Base-by-base conservation (phyloP, 768 basidiomycete genomes). In the Psilocybe sp. region DNA sequence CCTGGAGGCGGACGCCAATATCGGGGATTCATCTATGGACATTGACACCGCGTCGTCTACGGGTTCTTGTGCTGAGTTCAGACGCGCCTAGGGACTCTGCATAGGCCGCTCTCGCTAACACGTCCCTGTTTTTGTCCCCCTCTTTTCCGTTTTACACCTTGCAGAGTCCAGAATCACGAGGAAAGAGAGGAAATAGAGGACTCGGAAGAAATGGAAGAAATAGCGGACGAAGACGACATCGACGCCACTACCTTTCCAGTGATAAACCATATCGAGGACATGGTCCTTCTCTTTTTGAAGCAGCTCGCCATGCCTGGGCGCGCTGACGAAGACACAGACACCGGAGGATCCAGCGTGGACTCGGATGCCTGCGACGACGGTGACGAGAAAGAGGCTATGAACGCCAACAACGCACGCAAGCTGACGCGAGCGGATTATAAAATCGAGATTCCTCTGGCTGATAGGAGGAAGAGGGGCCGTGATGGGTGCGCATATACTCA, bases 251-350 rank as follows among this genome's bases (percentile, higher is more conserved):
- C 46, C 10, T 28, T 53, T 38, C 38, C 44, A 15, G 56, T 54
- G 5, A 49, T 64, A 15, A 38, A 56, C 13, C 50, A 60, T 10
- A 69, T 74, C 14, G 71, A 74, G 56, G 62, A 66, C 15, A 64
- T 74, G 58, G 62, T 70, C 0, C 42, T 69, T 14, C 65, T 64
- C 10, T 71, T 74, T 43, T 60, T 75, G 40, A 66, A 53, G 14
- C 72, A 75, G 47, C 59, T 75, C 3, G 62, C 65, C 8, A 56
- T 58, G 19, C 60, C 63, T 39, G 55, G 51, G 36, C 15, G 44
- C 35, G 51, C 54, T 33, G 52, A 59, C 13, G 47, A 42, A 31
- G 42, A 53, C 16, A 49, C 40, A 16, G 42, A 47, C 10, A 41
- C 34, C 20, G 38, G 44, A 6, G 50, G 36, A 31, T 35, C 46